Evolutionary conservation across 2,329 filamentous ascomycete genomes (phyloP).

Genomic region (Botryosphaeria agaves): DNA sequence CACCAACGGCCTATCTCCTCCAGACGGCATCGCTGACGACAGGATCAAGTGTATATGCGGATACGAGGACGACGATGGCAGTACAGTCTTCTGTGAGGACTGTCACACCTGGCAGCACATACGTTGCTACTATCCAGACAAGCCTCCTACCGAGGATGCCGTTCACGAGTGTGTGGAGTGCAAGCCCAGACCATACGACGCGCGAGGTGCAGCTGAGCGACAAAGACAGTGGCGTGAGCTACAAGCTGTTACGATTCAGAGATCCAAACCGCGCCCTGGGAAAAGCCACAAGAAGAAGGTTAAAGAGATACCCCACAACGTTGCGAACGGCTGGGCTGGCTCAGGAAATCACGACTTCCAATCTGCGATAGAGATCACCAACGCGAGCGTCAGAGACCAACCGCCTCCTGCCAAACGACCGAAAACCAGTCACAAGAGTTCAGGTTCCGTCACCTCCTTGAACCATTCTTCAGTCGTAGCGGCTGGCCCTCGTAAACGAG

Average conservation of each 20-base stretch:
- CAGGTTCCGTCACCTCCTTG: slow-evolving; percentile 59
- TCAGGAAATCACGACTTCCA: slow-evolving; percentile 39
- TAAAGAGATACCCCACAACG: slow-evolving; percentile 51
- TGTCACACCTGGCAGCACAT: slow-evolving; percentile 99
- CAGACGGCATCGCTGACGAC: slow-evolving; percentile 36
- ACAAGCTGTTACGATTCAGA: slow-evolving; percentile 45
- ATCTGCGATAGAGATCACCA: slow-evolving; percentile 27
- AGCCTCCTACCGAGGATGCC: slow-evolving; percentile 42
- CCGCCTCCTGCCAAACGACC: slow-evolving; percentile 57
- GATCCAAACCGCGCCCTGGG: slow-evolving; percentile 53
- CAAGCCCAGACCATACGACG: slow-evolving; percentile 58
- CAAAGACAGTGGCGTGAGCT: slow-evolving; percentile 44
- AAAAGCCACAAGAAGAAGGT: slow-evolving; percentile 82
- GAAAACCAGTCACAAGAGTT: slow-evolving; percentile 67
- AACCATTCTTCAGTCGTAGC: too few species aligned
- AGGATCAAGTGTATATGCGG: slow-evolving; percentile 96
- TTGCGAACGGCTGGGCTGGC: slow-evolving; percentile 43
- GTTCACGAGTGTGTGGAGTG: slow-evolving; percentile 84
- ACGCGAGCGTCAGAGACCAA: slow-evolving; percentile 32
- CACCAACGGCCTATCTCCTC: not conserved
- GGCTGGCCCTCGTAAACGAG: slow-evolving; percentile 46
- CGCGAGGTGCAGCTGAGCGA: slow-evolving; percentile 56
- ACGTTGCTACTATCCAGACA: slow-evolving; percentile 82
- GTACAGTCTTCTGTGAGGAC: slow-evolving; percentile 87
- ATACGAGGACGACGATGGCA: slow-evolving; percentile 88